Base-by-base conservation (phyloP, 1,284 basidiomycete species). In the Afroboletus lepidellus region DNA sequence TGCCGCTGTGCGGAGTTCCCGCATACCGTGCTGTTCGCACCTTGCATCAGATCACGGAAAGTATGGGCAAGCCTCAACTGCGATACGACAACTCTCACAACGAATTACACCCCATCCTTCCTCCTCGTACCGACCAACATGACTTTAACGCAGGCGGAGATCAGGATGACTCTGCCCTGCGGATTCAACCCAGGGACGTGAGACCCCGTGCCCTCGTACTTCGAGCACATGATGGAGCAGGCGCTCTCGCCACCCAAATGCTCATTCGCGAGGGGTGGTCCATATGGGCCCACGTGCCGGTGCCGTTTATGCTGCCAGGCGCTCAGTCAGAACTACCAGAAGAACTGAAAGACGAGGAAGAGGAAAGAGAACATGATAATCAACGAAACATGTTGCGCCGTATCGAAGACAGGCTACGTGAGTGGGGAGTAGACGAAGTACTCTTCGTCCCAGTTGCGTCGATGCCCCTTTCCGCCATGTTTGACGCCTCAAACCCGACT, bases 21-120 rank as follows among this genome's bases (percentile, higher is more conserved):
- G 88, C 90, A 0, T 84, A 89, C 60, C 83, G 92, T 18, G 90
- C 89, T 0, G 76, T 92, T 8, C 81, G 86, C 25, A 85, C 86
- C 0, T 80, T 77, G 23, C 54, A 59, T 41, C 64, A 59, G 27
- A 67, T 71, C n/a, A 71, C 67, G 11, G 54, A 60, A 25, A 51
- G 50, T 9, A 42, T 71, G 56, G 69, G 67, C 8, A 66, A 57
- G 41, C 46, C 65, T 20, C 58, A 57, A 43, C 27, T 65, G 20
- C 58, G 50, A 18, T 62, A 62, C 24, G 60, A 61, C 20, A 53
- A 61, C 25, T 66, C 62, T 38, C 64, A 69, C 41, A 57, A 62
- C 15, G 65, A 67, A 37, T 41, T 65, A 18, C 67, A 65, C 18
- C 65, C 58, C 27, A 62, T 64, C 25, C 55, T 58, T 7, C 59